A percentile compares a stretch with the other conserved stretches of the same genome.
Evolutionary conservation across 768 basidiomycete species (phyloP).

Genomic region (Boletus sp.): DNA sequence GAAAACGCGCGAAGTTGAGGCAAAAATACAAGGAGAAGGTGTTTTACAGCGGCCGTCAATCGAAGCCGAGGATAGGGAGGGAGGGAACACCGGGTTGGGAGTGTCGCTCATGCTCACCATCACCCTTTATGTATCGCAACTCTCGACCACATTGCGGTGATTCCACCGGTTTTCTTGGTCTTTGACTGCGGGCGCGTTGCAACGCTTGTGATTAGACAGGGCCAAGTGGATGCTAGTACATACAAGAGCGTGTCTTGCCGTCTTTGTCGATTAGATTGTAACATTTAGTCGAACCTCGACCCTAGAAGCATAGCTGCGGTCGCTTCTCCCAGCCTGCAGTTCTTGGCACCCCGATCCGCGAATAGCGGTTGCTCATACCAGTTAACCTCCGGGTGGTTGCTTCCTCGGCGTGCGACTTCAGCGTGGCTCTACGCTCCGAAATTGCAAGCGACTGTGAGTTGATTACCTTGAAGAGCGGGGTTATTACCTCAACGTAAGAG

Average conservation of each 20-base stretch:
- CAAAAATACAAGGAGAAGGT: constrained; percentile 2
- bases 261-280: constrained; percentile 12
- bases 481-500: constrained; percentile 11
- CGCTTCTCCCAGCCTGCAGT: neutral
- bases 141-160: neutral
- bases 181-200: constrained; percentile 1
- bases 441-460: neutral
- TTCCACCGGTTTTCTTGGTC: neutral
- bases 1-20: neutral
- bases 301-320: neutral
- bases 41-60: neutral
- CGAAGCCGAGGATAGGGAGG: neutral
- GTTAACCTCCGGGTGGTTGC: neutral
- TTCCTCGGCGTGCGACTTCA: neutral
- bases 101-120: neutral
- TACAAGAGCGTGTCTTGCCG: neutral
- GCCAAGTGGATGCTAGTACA: constrained; percentile 2
- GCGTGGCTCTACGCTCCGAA: neutral
- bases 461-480: neutral
- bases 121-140: constrained; percentile 13
- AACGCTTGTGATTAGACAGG: neutral
- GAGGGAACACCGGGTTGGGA: neutral
- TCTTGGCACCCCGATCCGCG: constrained; percentile 22
- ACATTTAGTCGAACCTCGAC: neutral
- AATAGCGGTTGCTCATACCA: neutral